phyloP scores from a whole-genome alignment of 2,329 filamentous ascomycete genomes.

The Macrophomina pseudophaseolina region DNA sequence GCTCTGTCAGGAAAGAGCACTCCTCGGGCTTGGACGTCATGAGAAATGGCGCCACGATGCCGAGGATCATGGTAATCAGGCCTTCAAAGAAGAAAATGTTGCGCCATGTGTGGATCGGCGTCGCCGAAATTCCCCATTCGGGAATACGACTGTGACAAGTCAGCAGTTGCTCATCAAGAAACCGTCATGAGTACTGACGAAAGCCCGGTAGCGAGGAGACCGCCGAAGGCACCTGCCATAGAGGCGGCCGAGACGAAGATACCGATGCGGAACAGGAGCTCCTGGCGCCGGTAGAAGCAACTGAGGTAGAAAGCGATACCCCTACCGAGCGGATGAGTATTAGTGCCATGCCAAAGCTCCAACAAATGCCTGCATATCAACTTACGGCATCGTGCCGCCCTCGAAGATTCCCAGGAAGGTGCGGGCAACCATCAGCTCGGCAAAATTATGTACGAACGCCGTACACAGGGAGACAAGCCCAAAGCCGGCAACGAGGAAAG shows the following conservation, averaged over 20 bases:
- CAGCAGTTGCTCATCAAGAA: not conserved
- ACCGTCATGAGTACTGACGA: constrained; percentile 38
- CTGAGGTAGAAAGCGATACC: constrained; percentile 63
- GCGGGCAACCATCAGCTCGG: constrained; percentile 54
- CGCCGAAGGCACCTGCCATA: constrained; percentile 64
- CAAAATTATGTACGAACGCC: constrained; percentile 58
- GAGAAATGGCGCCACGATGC: constrained; percentile 55
- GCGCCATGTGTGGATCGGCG: constrained; percentile 56
- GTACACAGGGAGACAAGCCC: constrained; percentile 61
- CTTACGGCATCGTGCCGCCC: constrained; percentile 61
- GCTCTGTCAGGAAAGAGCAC: constrained; percentile 57
- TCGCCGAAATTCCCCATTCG: constrained; percentile 54
- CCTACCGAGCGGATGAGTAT: constrained; percentile 27
- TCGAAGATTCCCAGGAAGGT: constrained; percentile 61
- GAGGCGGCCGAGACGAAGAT: constrained; percentile 62
- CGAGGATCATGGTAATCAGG: constrained; percentile 43
- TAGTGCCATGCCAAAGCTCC: too few species aligned
- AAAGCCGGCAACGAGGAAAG: constrained; percentile 60
- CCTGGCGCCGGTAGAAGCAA: constrained; percentile 62
- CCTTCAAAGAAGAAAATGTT: constrained; percentile 71
- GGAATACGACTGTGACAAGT: constrained; percentile 49
- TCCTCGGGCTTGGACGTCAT: constrained; percentile 58
- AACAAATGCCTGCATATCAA: not conserved
- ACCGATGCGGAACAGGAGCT: constrained; percentile 61
- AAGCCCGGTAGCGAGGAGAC: constrained; percentile 60